Evolutionary conservation across 352 stramenopile genomes (phyloP).

Genomic region (Phytophthora quininea): DNA sequence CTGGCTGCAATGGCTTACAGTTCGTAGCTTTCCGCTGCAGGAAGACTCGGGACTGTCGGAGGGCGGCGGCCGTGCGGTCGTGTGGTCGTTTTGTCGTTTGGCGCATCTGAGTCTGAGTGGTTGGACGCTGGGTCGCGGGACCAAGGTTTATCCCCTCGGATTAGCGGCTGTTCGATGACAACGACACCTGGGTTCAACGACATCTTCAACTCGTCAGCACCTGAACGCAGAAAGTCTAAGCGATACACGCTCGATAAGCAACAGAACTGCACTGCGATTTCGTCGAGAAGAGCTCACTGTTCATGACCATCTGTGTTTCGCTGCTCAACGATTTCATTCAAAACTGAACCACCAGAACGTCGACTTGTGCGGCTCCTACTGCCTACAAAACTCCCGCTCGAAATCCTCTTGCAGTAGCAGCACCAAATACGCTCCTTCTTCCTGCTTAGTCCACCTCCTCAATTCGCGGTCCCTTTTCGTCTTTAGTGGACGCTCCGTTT

Average conservation of each 20-base stretch:
- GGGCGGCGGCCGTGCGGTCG: constrained; percentile 11
- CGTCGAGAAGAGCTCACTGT: too few relatives aligned
- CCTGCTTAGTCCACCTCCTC: constrained; percentile 75
- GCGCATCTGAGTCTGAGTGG: constrained; percentile 32
- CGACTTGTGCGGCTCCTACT: neutral
- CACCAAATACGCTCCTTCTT: neutral
- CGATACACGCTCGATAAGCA: too few relatives aligned
- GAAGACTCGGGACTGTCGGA: neutral
- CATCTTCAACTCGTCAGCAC: too few relatives aligned
- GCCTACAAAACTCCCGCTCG: neutral
- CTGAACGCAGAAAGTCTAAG: too few relatives aligned
- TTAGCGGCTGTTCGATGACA: neutral
- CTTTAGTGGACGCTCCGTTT: constrained; percentile 4
- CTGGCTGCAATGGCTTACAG: neutral
- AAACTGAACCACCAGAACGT: too few relatives aligned
- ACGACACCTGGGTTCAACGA: neutral
- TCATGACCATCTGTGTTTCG: too few relatives aligned
- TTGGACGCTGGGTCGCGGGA: constrained; percentile 8
- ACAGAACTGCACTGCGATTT: too few relatives aligned
- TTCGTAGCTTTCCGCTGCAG: neutral
- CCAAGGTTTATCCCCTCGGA: too few relatives aligned
- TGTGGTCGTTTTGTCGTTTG: constrained; percentile 28
- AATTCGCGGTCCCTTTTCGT: constrained; percentile 71
- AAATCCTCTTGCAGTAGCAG: neutral
- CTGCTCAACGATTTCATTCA: too few relatives aligned